Base-by-base conservation (phyloP, 495 filamentous ascomycete species). In the Hyaloscypha finlandica region DNA sequence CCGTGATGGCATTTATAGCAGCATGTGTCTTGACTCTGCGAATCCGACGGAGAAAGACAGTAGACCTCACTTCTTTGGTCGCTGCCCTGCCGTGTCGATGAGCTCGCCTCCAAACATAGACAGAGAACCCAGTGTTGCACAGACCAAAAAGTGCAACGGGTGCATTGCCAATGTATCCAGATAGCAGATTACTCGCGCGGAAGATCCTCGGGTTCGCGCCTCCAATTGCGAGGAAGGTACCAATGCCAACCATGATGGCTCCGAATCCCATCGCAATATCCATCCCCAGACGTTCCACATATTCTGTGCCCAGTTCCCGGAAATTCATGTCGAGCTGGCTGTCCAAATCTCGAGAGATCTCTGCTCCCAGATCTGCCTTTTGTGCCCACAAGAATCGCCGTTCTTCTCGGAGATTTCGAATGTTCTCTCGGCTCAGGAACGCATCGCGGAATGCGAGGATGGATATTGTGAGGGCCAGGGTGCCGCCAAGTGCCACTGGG, bases 151-250 rank as follows among this genome's bases (percentile, higher is more conserved):
- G 8, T 2, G 80, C 80, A 8, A 79, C 77, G 4, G 82, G 73
- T 0, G 74, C 73, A 61, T 84, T 84, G 0, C 82, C 78, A 37
- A 85, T 75, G 56, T 81, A 84, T 8, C 83, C 83, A 0, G 82
- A 83, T 0, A 85, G 69, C 3, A 83, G 69, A 54, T 85, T 84
- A 64, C 81, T 83, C 5, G 79, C 76, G 2, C 74, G 52, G 48
- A 72, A 84, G 8, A 84, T 72, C 0, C 25, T 54, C 0, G 42
- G 81, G 57, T 84, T 68, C 1, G 76, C 79, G 8, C 83, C 83
- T 4, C 73, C 79, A 22, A 84, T 84, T 0, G 83, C 83, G 79
- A 85, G 79, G 59, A 81, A 66, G 4, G 83, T 84, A 0, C 83
- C 83, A 5, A 78, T 71, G 1, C 82, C 81, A 2, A 85, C 83